Base-by-base conservation (phyloP, 73 alveolate species). In the Blepharisma stoltei region DNA sequence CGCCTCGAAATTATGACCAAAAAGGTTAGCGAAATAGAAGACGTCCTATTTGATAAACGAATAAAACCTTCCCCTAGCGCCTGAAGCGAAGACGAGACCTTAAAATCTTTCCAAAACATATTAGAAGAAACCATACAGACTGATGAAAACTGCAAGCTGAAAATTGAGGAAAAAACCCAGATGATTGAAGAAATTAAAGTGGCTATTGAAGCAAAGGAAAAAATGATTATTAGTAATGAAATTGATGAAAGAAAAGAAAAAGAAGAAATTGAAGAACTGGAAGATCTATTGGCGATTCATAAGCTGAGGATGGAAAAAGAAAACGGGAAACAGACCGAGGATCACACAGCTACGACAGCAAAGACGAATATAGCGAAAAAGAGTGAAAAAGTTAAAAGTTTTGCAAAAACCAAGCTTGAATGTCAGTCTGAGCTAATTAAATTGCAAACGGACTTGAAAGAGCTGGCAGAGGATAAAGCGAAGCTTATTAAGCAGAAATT, bases 261-360 rank as follows among this genome's bases (percentile, higher is more conserved):
- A 60, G 73, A 60, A 60, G n/a, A 18, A 25, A 60, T 60, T 60
- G 73, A 60, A 18, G 23, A 60, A 60, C 5, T 20, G 2, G 73
- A 60, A 25, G 73, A 60, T 60, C 2, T 20, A 5, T 60, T 9
- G 23, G 45, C 46, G 0, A 2, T 25, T 60, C 23, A 8, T 11
- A 60, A 20, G 14, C 2, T 60, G 5, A 25, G 23, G 46, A 20
- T 60, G 73, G 23, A 14, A 60, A 60, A 60, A 14, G 23, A n/a
- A 2, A n/a, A n/a, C 47, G n/a, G 38, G 47, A 60, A 14, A 20
- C 66, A 14, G 4, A 14, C 66, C 0, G 73, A 60, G 2, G 18
- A 25, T 1, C n/a, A n/a, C 2, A 8, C 23, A 18, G 14, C 23
- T 0, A 20, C 73, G 5, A 60, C 14, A 18, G 46, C 11, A n/a